Conservation (phyloP, 2,329 filamentous ascomycete genomes). For the Epichloe glyceriae region DNA sequence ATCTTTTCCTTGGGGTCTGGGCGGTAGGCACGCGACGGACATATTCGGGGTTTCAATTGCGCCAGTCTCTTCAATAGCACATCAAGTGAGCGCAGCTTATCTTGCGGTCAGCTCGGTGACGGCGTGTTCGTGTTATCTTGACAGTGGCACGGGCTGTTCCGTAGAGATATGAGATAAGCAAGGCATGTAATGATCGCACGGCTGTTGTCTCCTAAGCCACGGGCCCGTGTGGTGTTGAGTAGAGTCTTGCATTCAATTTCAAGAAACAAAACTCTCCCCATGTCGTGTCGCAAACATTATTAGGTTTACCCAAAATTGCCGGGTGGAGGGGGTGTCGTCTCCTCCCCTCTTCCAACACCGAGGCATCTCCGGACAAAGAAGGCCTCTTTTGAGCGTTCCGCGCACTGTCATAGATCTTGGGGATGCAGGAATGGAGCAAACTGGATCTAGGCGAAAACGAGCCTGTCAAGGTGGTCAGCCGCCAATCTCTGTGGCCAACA, state of each 20-base stretch:
- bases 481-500: neutral
- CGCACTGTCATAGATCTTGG: neutral
- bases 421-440: neutral
- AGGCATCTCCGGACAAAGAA: neutral
- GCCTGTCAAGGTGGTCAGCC: neutral
- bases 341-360: neutral
- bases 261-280: neutral
- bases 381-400: neutral
- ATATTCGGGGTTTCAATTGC: neutral
- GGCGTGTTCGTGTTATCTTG: constrained; percentile 4
- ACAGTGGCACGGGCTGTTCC: neutral
- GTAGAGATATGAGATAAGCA: neutral
- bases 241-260: neutral
- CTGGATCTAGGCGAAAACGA: neutral
- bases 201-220: neutral
- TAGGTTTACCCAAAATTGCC: too few species aligned
- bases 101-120: constrained; percentile 3
- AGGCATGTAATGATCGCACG: neutral
- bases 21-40: neutral
- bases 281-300: too few species aligned
- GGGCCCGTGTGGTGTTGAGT: neutral
- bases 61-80: neutral
- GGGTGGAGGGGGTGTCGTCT: too few species aligned
- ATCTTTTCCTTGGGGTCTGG: too few species aligned
- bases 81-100: constrained; percentile 1